Conservation (phyloP, 345 rosid genomes). For the Sisymbrium irio region DNA sequence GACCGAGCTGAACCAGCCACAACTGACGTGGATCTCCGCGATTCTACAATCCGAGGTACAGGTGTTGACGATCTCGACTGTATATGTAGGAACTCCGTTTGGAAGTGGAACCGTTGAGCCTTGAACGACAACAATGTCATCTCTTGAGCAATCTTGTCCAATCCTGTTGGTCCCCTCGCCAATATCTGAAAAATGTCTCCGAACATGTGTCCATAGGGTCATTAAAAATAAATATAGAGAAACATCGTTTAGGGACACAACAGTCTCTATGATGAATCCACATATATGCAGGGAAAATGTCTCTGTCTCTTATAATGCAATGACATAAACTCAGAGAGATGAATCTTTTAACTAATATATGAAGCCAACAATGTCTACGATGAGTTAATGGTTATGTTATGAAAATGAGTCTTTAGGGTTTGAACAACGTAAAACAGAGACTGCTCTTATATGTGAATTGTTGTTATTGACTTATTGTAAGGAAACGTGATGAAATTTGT, state of each 20-base stretch:
- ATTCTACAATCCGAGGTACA: slow-evolving; percentile 59
- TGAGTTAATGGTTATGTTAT: background rate
- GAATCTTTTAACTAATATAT: background rate
- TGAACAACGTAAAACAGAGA: too few species aligned
- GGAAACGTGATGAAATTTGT: background rate
- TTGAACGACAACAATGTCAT: slow-evolving; percentile 57
- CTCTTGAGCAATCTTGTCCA: slow-evolving; percentile 55
- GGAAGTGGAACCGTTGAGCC: slow-evolving; percentile 57
- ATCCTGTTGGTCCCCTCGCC: slow-evolving; percentile 42
- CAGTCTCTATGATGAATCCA: background rate
- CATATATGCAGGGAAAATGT: background rate
- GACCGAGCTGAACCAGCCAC: slow-evolving; percentile 74
- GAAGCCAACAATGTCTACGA: background rate
- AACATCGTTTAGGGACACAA: background rate
- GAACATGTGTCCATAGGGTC: background rate
- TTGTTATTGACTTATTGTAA: background rate
- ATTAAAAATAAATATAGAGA: background rate
- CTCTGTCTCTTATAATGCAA: background rate
- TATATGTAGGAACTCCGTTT: slow-evolving; percentile 61
- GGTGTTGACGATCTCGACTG: slow-evolving; percentile 49
- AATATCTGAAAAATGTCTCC: slow-evolving; percentile 19
- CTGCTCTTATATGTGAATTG: background rate
- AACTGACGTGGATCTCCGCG: slow-evolving; percentile 61
- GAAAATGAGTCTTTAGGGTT: background rate
- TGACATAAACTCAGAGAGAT: background rate